Evolutionary conservation across 2,329 filamentous ascomycete species (phyloP), one percentile per base, ranked within the genome.

Genomic region (Fusarium compactum): DNA sequence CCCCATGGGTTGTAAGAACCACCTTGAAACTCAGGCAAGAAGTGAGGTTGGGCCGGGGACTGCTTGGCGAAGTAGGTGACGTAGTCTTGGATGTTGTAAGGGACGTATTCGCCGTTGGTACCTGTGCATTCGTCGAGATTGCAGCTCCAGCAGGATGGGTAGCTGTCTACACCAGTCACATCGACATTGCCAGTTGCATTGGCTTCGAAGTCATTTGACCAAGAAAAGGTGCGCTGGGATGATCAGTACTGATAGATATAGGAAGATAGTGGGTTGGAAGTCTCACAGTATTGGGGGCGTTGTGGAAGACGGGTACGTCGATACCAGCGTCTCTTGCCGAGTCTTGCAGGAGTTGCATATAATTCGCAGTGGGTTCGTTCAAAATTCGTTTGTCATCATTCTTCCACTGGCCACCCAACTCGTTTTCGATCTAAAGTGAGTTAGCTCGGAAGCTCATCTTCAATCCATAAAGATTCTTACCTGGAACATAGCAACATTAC

Each of bases 71-170:
- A 81, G 65, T 77, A 77, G 5, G 65, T 65, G 25, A 73, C 78
- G 54, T 81, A 80, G 14, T 79, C 69, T 30, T 67, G 65, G 16
- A 63, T 64, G 48, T 67, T 72, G 74, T 88, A 90, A 4, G 88
- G 82, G 2, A 88, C 84, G 44, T 87, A 87, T 67, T 85, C 77
- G 22, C 87, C 88, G 67, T 90, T 90, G 0, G 86, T 88, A 3
- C 85, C 84, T 2, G 84, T 87, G 71, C 89, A 90, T 62, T 89
- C 87, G 30, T 83, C 84, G 11, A 90, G 78, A 59, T 90, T 88
- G 75, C 89, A 91, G 56, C 85, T 89, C 88, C 88, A 90, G 80
- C 89, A 90, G 1, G 82, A 83, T 3, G 83, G 85, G 56, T 87
- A 87, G 63, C 82, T 84, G 71, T 89, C 87, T 4, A 86, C 72